These are phyloP conservation scores for Talaromyces sp. DNA, from an alignment of 2,329 filamentous ascomycete species.

Conservation along the genomic window DNA sequence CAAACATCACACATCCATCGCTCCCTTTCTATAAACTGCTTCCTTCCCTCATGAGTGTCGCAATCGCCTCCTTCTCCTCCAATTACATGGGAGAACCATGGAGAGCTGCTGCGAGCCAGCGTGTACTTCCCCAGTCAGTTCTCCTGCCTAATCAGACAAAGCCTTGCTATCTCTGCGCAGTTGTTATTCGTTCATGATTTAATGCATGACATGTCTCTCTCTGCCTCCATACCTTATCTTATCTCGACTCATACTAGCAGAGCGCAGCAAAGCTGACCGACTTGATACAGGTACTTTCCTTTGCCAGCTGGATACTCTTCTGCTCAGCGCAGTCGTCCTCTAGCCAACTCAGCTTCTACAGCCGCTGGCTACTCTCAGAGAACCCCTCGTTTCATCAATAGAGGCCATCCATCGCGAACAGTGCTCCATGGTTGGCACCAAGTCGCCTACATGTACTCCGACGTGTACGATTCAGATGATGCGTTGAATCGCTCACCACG, in stretches of 20 bases:
- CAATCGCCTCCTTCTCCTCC: not conserved
- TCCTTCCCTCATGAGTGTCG: not conserved
- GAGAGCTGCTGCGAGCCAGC: not conserved
- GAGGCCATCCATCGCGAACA: not conserved
- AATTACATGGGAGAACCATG: not conserved
- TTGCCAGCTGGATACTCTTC: not conserved
- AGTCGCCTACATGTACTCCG: slow-evolving; percentile 34
- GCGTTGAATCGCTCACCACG: slow-evolving; percentile 36
- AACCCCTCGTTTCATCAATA: not conserved
- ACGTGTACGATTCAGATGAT: slow-evolving; percentile 43
- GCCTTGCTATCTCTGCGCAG: not conserved
- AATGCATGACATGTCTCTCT: not conserved
- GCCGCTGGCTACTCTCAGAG: not conserved
- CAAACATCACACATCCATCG: not conserved
- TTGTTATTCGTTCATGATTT: not conserved
- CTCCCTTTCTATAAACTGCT: not conserved
- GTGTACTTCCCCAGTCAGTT: not conserved
- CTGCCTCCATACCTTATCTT: not conserved
- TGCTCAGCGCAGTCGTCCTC: not conserved
- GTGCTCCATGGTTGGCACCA: slow-evolving; percentile 28
- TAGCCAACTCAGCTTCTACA: not conserved
- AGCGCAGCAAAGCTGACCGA: not conserved
- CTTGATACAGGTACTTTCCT: not conserved
- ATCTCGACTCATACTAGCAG: not conserved
- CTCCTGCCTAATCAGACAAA: not conserved